Conservation (phyloP, 1,284 basidiomycete species). For the Flammula alnicola region DNA sequence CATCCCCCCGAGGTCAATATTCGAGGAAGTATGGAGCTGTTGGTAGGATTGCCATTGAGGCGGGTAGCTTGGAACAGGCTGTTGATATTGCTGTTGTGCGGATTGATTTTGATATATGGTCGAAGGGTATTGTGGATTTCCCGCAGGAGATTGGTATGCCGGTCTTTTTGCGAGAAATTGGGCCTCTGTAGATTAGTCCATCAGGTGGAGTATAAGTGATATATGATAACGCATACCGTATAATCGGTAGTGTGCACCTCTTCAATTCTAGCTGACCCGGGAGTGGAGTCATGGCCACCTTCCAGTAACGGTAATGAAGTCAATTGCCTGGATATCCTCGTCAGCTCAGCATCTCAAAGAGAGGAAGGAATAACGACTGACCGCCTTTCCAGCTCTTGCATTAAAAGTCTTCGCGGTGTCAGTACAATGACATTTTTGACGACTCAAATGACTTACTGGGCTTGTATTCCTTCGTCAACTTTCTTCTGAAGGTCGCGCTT, state of each 20-base stretch:
- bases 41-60: too few relatives aligned
- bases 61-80: too few relatives aligned
- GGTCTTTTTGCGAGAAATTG: too few relatives aligned
- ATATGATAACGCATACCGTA: background rate
- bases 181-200: background rate
- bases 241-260: background rate
- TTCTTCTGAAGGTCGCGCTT: constrained; percentile 21
- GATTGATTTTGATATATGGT: too few relatives aligned
- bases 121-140: too few relatives aligned
- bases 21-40: too few relatives aligned
- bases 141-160: too few relatives aligned
- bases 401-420: background rate
- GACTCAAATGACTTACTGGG: background rate
- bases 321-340: background rate
- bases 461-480: constrained; percentile 7
- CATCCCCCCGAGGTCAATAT: too few relatives aligned
- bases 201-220: background rate
- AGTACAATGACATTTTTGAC: background rate
- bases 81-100: too few relatives aligned
- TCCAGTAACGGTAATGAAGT: background rate
- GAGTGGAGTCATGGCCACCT: too few relatives aligned
- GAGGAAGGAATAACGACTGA: background rate
- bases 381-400: constrained; percentile 4
- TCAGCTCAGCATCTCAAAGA: background rate
- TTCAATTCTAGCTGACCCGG: constrained; percentile 4